phyloP scores from a whole-genome alignment of 352 stramenopile species.

The Phytophthora lateralis region DNA sequence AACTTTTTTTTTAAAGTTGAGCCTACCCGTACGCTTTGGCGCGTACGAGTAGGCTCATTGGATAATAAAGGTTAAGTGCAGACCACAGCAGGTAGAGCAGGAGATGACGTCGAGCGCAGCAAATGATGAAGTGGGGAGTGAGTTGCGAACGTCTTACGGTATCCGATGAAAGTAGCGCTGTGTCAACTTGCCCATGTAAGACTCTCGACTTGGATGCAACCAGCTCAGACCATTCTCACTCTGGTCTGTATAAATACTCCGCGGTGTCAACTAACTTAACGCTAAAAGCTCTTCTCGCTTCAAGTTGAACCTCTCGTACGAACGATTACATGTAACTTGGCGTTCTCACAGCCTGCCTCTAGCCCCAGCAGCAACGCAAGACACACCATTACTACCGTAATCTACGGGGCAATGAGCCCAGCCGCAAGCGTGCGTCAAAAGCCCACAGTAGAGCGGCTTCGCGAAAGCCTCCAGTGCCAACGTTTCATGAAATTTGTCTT shows the following conservation, averaged over 20 bases:
- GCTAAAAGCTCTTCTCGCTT: not conserved
- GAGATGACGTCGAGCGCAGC: no score
- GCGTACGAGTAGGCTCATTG: not conserved
- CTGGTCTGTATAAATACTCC: not conserved
- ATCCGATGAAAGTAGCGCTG: not conserved
- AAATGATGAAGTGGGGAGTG: constrained; percentile 1
- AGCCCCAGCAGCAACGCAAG: not conserved
- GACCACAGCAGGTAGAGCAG: not conserved
- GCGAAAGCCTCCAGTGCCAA: not conserved
- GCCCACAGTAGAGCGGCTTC: no score
- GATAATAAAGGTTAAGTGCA: not conserved
- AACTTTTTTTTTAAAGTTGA: not conserved
- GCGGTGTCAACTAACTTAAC: no score
- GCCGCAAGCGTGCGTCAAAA: not conserved
- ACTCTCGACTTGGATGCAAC: not conserved
- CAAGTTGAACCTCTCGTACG: not conserved
- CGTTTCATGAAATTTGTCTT: not conserved
- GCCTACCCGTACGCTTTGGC: not conserved
- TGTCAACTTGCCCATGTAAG: no score
- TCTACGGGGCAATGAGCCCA: not conserved
- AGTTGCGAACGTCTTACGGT: not conserved
- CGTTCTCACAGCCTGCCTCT: not conserved
- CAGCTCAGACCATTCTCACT: not conserved
- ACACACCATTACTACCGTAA: not conserved
- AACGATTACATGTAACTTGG: not conserved